phyloP scores from a whole-genome alignment of 768 basidiomycete genomes.

The Vararia minispora region DNA sequence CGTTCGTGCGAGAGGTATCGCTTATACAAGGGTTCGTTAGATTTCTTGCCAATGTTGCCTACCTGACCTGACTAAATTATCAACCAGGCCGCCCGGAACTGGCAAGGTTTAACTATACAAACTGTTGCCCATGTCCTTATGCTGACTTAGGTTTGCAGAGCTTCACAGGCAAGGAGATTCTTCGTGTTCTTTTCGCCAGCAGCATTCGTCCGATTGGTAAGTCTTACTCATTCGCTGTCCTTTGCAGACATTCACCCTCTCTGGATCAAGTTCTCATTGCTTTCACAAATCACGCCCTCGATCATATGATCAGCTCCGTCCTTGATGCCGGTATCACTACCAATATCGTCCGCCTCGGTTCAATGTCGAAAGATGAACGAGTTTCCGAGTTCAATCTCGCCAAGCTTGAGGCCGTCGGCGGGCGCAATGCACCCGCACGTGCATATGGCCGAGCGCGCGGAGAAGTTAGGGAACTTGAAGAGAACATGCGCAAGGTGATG shows the following conservation, averaged over 20 bases:
- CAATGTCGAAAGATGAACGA: constrained; percentile 48
- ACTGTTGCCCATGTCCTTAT: not conserved
- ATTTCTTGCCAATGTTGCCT: not conserved
- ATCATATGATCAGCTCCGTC: constrained; percentile 56
- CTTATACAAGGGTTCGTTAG: constrained; percentile 58
- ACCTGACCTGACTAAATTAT: not conserved
- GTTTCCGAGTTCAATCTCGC: constrained; percentile 54
- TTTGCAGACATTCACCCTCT: not conserved
- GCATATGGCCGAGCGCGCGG: constrained; percentile 23
- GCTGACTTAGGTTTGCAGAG: constrained; percentile 29
- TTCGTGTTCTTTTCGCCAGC: constrained; percentile 51
- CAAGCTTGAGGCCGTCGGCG: constrained; percentile 36
- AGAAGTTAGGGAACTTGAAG: constrained; percentile 33
- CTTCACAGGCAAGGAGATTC: constrained; percentile 57
- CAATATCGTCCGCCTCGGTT: constrained; percentile 57
- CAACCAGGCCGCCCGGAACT: constrained; percentile 58
- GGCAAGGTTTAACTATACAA: constrained; percentile 41
- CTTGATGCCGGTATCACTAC: constrained; percentile 54
- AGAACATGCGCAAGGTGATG: constrained; percentile 37
- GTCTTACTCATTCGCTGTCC: not conserved
- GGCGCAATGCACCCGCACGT: constrained; percentile 29
- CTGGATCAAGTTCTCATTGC: constrained; percentile 33
- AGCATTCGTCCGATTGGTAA: constrained; percentile 37
- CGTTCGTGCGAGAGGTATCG: constrained; percentile 45
- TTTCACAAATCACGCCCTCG: constrained; percentile 73